Evolutionary conservation across 768 basidiomycete genomes (phyloP), one percentile per base, ranked within the genome.

Genomic region (Trametes sanguinea): DNA sequence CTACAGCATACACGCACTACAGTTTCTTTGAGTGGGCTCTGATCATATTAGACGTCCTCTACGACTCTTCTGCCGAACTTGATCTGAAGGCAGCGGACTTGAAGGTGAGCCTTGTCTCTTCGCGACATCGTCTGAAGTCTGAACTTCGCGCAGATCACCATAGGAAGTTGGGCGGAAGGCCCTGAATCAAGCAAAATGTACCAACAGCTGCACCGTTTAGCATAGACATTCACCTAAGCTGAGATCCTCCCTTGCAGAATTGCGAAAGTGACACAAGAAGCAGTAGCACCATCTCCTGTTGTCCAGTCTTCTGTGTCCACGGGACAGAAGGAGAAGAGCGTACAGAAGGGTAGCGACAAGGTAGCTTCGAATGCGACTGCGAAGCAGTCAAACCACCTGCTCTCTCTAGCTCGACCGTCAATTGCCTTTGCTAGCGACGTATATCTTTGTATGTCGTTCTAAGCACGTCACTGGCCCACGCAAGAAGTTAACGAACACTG

Each of bases 11-110:
- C 74, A 94, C 92, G 2, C 76, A 76, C 45, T 96, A 95, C 69
- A 85, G 88, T 47, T 88, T 95, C 74, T 90, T 91, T 67, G 94
- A 96, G 75, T 96, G 94, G 94, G 79, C 78, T 7, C 83, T 94
- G 51, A 91, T 94, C 57, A 70, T 88, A 54, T 77, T 88, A 47
- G 92, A 94, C 60, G 77, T 94, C 29, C 60, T 84, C 13, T 93
- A 85, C 65, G 92, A 94, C 69, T 85, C 90, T 0, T 72, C 88
- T n/a, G 68, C 83, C 1, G 83, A 80, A 57, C 74, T 79, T 32
- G 90, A 92, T 65, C 84, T 92, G 63, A 74, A 72, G 47, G 77
- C 80, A 43, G 76, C 79, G 5, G 76, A 81, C 61, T 66, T 89
- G 17, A 79, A 87, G 76, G 87, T 85, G 50, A 55, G 72, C 27